Evolutionary conservation across 768 basidiomycete species (phyloP).

Genomic region (Lentinus brumalis): DNA sequence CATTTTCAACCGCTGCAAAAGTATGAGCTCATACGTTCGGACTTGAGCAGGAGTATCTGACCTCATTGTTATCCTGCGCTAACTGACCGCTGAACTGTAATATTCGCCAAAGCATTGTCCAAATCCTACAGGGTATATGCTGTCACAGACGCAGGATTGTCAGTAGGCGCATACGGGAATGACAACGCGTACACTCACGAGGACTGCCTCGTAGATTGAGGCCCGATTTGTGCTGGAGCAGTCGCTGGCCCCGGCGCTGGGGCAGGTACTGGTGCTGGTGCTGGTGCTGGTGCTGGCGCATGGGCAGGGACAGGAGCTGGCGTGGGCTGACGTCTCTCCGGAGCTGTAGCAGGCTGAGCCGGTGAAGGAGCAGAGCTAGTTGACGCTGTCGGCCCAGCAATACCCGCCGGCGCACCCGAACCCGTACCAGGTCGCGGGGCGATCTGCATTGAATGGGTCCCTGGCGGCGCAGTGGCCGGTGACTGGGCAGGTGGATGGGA

Average conservation of each 20-base stretch:
- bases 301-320: not conserved
- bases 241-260: slow-evolving; percentile 5
- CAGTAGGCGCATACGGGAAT: not conserved
- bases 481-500: slow-evolving; percentile 22
- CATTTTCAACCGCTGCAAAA: slow-evolving; percentile 57
- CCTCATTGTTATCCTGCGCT: slow-evolving; percentile 51
- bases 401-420: not conserved
- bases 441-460: slow-evolving; percentile 21
- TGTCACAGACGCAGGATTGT: slow-evolving; percentile 6
- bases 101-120: slow-evolving; percentile 68
- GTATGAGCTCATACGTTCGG: not conserved
- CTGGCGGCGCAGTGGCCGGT: slow-evolving; percentile 19
- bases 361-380: slow-evolving; percentile 3
- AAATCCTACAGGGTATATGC: slow-evolving; percentile 43
- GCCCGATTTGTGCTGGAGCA: not conserved
- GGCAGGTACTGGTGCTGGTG: not conserved
- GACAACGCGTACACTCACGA: not conserved
- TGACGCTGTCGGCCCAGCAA: not conserved
- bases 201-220: too few species aligned
- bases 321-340: slow-evolving; percentile 1
- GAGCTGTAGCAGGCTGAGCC: slow-evolving; percentile 5
- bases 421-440: slow-evolving; percentile 16
- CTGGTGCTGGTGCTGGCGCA: slow-evolving; percentile 1
- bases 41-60: slow-evolving; percentile 32
- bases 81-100: slow-evolving; percentile 72